These are phyloP conservation scores for Lactarius akahatsu DNA, from an alignment of 768 basidiomycete species.

Conservation along the genomic window DNA sequence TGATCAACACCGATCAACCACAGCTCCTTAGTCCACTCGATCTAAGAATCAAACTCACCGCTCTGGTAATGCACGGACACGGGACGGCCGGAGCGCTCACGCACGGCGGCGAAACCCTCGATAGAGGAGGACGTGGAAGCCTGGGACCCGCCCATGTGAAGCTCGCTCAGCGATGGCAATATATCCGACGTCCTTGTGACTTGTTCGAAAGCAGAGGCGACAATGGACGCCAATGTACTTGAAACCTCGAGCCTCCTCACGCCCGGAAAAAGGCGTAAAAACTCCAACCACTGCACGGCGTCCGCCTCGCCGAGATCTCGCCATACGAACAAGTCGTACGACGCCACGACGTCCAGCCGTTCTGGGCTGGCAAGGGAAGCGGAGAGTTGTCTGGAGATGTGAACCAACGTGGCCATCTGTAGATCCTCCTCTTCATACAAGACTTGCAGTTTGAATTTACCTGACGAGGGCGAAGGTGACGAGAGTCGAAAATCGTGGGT, in stretches of 20 bases:
- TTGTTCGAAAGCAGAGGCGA: background rate
- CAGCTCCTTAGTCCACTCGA: background rate
- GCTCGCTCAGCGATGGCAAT: constrained; percentile 2
- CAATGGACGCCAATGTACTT: background rate
- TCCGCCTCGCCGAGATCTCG: constrained; percentile 1
- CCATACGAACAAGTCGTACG: background rate
- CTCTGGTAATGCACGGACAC: background rate
- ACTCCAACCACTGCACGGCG: constrained; percentile 3
- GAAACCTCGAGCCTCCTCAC: background rate
- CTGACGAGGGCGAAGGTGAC: background rate
- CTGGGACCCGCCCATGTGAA: background rate
- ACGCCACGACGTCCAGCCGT: background rate
- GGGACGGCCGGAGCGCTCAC: background rate
- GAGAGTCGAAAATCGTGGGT: background rate
- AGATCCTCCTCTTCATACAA: background rate
- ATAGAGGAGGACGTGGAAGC: background rate
- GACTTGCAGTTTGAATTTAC: background rate
- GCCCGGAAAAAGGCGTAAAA: background rate
- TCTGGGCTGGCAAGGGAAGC: background rate
- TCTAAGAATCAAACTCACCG: background rate
- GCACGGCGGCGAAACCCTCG: background rate
- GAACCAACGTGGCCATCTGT: constrained; percentile 1
- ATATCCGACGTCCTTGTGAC: background rate
- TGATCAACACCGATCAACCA: background rate
- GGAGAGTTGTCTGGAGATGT: constrained; percentile 2